These are phyloP conservation scores for Entomortierella chlamydospora DNA, from an alignment of 192 early-diverging fungal species.

Conservation along the genomic window DNA sequence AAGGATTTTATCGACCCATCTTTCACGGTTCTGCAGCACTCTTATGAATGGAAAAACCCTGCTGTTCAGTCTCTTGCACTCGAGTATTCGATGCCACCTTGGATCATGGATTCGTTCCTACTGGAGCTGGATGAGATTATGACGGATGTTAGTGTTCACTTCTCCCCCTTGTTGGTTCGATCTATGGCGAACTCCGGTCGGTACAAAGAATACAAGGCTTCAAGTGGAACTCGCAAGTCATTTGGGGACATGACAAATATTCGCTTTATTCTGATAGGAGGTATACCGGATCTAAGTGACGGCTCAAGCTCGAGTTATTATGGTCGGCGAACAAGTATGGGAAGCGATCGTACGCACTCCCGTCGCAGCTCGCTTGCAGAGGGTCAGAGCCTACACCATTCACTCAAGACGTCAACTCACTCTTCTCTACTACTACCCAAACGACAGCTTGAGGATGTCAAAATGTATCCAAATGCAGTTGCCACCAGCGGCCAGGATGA, in stretches of 20 bases:
- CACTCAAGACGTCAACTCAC: conserved; percentile 60
- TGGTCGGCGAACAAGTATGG: conserved; percentile 58
- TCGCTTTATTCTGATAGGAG: conserved; percentile 62
- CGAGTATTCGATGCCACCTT: conserved; percentile 59
- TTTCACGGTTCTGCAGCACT: conserved; percentile 56
- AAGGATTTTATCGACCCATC: conserved; percentile 62
- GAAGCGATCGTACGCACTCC: conserved; percentile 55
- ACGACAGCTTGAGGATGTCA: conserved; percentile 55
- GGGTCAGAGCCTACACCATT: conserved; percentile 45
- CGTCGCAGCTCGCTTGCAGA: conserved; percentile 50
- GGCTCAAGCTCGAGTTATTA: conserved; percentile 35
- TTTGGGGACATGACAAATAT: conserved; percentile 49
- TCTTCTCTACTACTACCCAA: conserved; percentile 42
- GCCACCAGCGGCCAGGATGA: conserved; percentile 27
- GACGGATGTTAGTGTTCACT: conserved; percentile 51
- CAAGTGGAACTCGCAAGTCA: conserved; percentile 35
- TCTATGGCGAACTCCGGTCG: conserved; percentile 35
- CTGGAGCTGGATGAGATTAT: conserved; percentile 59
- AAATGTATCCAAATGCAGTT: conserved; percentile 51
- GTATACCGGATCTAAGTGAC: conserved; percentile 59
- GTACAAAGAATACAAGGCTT: conserved; percentile 55
- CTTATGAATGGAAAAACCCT: conserved; percentile 60
- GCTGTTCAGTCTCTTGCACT: conserved; percentile 55
- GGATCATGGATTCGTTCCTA: conserved; percentile 65
- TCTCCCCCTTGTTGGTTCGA: conserved; percentile 59